Evolutionary conservation across 768 basidiomycete species (phyloP).

Genomic region (Naganishia friedmannii): DNA sequence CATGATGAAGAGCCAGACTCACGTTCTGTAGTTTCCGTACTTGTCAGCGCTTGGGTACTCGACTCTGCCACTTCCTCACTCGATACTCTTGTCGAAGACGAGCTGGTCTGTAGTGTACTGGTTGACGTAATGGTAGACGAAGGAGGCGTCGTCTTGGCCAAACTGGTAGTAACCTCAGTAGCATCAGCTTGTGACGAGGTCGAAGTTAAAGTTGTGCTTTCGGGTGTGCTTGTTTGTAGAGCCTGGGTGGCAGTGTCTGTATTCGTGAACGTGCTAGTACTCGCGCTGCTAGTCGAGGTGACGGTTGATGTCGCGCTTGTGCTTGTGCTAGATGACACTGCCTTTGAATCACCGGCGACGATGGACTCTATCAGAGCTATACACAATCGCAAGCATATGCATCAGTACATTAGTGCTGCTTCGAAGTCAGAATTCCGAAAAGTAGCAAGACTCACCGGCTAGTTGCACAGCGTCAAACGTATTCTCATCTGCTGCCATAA

Average conservation of each 20-base stretch:
- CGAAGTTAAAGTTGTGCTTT: neutral
- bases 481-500: neutral
- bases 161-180: neutral
- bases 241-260: neutral
- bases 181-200: neutral
- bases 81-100: neutral
- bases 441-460: neutral
- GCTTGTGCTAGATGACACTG: too few species aligned
- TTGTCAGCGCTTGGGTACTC: neutral
- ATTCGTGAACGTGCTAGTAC: neutral
- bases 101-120: neutral
- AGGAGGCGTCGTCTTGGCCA: neutral
- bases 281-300: neutral
- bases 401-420: neutral
- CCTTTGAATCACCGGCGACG: neutral
- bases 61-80: neutral
- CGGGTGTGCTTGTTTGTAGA: neutral
- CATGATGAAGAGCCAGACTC: neutral
- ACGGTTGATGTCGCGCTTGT: too few species aligned
- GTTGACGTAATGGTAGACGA: neutral
- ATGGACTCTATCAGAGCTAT: conserved; percentile 13
- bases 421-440: neutral
- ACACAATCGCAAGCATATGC: too few species aligned
- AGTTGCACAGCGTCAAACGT: conserved; percentile 4
- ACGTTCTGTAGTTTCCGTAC: neutral